Evolutionary conservation across 2,329 filamentous ascomycete genomes (phyloP), one percentile per base, ranked within the genome.

Genomic region (Septoria linicola): DNA sequence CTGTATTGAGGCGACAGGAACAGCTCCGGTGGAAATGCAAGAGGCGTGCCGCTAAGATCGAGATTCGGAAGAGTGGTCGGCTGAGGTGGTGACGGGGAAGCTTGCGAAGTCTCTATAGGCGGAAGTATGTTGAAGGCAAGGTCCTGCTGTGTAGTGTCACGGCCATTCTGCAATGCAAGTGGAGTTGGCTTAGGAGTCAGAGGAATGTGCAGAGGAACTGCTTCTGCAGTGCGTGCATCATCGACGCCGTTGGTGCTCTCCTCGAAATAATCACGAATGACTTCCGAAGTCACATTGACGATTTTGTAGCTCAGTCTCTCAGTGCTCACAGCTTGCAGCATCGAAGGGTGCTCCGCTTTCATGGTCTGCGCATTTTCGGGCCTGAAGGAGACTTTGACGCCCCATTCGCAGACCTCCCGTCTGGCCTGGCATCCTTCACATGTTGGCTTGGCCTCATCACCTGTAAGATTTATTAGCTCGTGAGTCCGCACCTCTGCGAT

Each of bases 391-490:
- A 64, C 57, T 49, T 56, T 62, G 14, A 60, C 57, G 14, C 59
- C 64, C 60, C 66, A 67, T 58, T 67, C 59, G 41, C 66, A 68
- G 3, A 54, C 46, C 37, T 68, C 64, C 4, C 58, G 55, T 10
- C 64, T 60, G 11, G 58, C 57, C 34, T 62, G 53, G 31, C 66
- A 68, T 17, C 61, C 63, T 41, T 63, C 60, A 41, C 66, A 68
- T 17, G 53, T 63, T 6, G 66, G 66, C 47, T 66, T 67, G 7
- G 47, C 49, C 37, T 68, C 66, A 36, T 67, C 65, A 41, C 64
- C 62, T 64, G 19, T 11, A 37, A 13, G 6, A 11, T 10, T 17
- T 16, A 16, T 16, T 23, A 21, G 30, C 3, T 32, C 43, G 32
- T 30, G 30, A 25, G 31, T 43, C 20, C 23, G 14, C 32, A 32